A percentile compares a stretch with the other conserved stretches of the same genome.
These are phyloP conservation scores for Teratosphaeria gauchensis DNA, from an alignment of 2,329 filamentous ascomycete species.

Conservation along the genomic window DNA sequence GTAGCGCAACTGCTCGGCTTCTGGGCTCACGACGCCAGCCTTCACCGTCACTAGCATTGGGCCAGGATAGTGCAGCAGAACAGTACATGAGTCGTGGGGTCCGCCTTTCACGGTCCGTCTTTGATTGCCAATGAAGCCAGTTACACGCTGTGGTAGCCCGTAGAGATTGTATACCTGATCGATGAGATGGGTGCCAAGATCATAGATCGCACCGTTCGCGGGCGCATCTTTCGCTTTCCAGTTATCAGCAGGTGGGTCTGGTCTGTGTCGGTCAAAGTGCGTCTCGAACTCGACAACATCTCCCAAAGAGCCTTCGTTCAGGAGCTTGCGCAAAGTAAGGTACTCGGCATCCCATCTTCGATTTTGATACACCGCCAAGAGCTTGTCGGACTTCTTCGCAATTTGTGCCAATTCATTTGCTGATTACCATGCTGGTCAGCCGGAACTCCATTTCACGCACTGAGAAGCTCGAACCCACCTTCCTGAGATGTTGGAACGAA, in stretches of 20 bases:
- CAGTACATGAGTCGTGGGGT: constrained; percentile 45
- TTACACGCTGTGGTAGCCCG: constrained; percentile 57
- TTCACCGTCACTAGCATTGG: constrained; percentile 60
- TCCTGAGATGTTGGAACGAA: constrained; percentile 64
- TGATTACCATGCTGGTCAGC: neutral
- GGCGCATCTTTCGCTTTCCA: constrained; percentile 62
- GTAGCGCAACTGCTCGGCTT: constrained; percentile 61
- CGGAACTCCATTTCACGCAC: neutral
- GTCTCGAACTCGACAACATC: constrained; percentile 69
- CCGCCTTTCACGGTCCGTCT: constrained; percentile 46
- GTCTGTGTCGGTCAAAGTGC: constrained; percentile 68
- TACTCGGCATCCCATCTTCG: constrained; percentile 72
- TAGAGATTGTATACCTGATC: constrained; percentile 66
- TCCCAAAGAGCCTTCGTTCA: constrained; percentile 52
- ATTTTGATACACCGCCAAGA: constrained; percentile 45
- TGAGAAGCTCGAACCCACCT: constrained; percentile 32
- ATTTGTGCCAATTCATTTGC: constrained; percentile 43
- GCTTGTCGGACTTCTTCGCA: constrained; percentile 28
- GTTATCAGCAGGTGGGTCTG: constrained; percentile 39
- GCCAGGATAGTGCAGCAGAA: constrained; percentile 55
- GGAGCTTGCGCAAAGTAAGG: constrained; percentile 55
- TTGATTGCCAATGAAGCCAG: constrained; percentile 58
- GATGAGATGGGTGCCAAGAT: constrained; percentile 65
- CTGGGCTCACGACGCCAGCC: constrained; percentile 58
- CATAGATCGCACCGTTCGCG: constrained; percentile 61